Conservation (phyloP, 108 stramenopile species). For the Seminavis robusta region DNA sequence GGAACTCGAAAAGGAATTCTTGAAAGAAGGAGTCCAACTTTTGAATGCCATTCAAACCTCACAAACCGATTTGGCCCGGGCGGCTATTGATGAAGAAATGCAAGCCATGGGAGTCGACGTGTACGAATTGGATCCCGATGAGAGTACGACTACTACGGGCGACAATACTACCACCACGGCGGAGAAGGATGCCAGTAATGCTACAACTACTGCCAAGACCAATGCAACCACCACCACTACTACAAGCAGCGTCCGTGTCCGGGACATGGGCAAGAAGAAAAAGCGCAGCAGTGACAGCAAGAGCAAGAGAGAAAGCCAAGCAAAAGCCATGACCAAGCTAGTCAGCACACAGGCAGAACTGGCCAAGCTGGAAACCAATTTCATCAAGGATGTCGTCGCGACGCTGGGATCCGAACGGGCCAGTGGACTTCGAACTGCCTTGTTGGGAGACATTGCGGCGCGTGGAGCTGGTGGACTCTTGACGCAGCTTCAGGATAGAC, state of each 20-base stretch:
- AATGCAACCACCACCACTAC: slow-evolving; percentile 13
- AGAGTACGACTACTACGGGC: slow-evolving; percentile 13
- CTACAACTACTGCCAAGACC: slow-evolving; percentile 3
- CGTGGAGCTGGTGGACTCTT: slow-evolving; percentile 54
- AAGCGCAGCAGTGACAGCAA: slow-evolving; percentile 2
- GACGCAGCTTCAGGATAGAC: slow-evolving; percentile 59
- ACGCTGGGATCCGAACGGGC: slow-evolving; percentile 71
- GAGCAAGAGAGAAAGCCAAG: slow-evolving; percentile 11
- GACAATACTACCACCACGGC: not conserved
- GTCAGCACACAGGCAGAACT: slow-evolving; percentile 37
- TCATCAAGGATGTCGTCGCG: slow-evolving; percentile 54
- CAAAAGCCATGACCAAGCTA: slow-evolving; percentile 19
- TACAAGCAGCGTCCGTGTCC: not conserved
- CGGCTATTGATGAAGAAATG: slow-evolving; percentile 59
- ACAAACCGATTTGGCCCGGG: slow-evolving; percentile 50
- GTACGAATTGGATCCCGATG: slow-evolving; percentile 22
- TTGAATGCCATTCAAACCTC: slow-evolving; percentile 25
- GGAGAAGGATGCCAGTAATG: slow-evolving; percentile 18
- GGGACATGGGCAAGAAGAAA: slow-evolving; percentile 13
- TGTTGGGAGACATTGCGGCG: slow-evolving; percentile 63
- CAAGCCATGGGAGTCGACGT: slow-evolving; percentile 51
- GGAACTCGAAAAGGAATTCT: slow-evolving; percentile 56
- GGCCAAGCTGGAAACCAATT: slow-evolving; percentile 58
- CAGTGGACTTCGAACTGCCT: slow-evolving; percentile 54
- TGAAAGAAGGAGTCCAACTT: slow-evolving; percentile 41